phyloP scores from a whole-genome alignment of 169 alveolate species.

The Eimeria maxima region DNA sequence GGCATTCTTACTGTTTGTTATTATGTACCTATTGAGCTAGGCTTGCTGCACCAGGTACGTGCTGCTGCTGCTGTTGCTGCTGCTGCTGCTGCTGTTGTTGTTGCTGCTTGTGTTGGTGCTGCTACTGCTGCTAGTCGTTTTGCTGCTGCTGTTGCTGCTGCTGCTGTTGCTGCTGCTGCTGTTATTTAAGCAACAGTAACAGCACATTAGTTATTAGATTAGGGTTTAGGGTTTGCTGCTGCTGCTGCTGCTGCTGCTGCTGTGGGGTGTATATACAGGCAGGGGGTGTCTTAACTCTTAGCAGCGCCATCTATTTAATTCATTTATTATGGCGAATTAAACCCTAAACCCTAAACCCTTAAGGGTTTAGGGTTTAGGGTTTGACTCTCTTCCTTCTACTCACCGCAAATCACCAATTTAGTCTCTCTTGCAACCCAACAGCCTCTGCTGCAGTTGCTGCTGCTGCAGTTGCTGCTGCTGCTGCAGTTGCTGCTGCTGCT shows the following conservation, averaged over 20 bases:
- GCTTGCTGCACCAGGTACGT: constrained; percentile 80
- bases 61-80: too few species aligned
- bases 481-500: not conserved
- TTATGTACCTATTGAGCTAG: constrained; percentile 81
- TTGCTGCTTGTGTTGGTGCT: too few species aligned
- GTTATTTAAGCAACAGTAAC: not conserved
- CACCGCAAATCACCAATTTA: too few species aligned
- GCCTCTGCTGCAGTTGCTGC: not conserved
- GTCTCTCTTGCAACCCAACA: not conserved
- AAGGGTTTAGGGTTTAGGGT: too few species aligned
- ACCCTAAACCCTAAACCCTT: not conserved
- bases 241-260: too few species aligned
- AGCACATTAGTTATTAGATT: not conserved
- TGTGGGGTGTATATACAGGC: constrained; percentile 40
- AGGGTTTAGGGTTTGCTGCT: too few species aligned
- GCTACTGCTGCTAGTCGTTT: too few species aligned
- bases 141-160: too few species aligned
- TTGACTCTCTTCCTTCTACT: too few species aligned
- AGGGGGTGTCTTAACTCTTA: not conserved
- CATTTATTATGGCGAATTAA: not conserved
- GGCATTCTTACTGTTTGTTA: constrained; percentile 81
- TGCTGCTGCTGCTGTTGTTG: too few species aligned
- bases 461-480: not conserved
- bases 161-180: not conserved
- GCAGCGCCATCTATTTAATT: constrained; percentile 19